Evolutionary conservation across 371 early-diverging fungal species (phyloP).

Genomic region (Mycotypha africana): DNA sequence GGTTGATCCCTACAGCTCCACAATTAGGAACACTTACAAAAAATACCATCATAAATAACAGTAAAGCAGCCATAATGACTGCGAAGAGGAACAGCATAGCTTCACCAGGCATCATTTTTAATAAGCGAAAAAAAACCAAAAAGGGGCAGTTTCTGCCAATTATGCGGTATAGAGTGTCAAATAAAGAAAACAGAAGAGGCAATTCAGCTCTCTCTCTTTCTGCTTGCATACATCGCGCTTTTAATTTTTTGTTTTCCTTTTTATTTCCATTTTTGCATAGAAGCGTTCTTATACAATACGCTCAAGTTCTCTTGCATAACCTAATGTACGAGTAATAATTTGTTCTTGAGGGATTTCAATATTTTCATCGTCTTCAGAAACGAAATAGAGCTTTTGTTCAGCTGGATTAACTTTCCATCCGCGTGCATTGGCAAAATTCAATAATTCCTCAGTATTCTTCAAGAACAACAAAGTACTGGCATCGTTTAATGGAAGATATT

Average conservation of each 20-base stretch:
- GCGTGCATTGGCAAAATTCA: slow-evolving; percentile 72
- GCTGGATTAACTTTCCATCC: slow-evolving; percentile 81
- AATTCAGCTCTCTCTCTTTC: too few relatives aligned
- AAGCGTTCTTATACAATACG: slow-evolving; percentile 82
- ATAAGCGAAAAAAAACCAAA: slow-evolving; percentile 3
- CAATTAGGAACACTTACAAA: too few relatives aligned
- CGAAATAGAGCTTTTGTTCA: slow-evolving; percentile 81
- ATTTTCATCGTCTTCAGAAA: slow-evolving; percentile 51
- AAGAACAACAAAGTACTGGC: slow-evolving; percentile 88
- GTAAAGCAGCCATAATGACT: slow-evolving; percentile 81
- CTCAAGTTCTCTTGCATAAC: slow-evolving; percentile 93
- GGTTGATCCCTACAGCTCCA: too few relatives aligned
- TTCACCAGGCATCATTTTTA: slow-evolving; percentile 59
- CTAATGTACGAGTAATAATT: slow-evolving; percentile 78
- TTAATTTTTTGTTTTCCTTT: slow-evolving; percentile 3
- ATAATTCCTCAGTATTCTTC: slow-evolving; percentile 68
- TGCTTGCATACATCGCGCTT: too few relatives aligned
- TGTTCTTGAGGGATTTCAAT: slow-evolving; percentile 76
- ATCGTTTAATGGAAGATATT: slow-evolving; percentile 77
- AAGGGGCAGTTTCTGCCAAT: too few relatives aligned
- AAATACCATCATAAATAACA: slow-evolving; percentile 92
- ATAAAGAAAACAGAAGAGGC: too few relatives aligned
- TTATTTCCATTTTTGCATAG: not conserved
- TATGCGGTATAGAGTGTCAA: too few relatives aligned
- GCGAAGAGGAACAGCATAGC: slow-evolving; percentile 86